These are phyloP conservation scores for Mycena metata DNA, from an alignment of 768 basidiomycete species.

Conservation along the genomic window DNA sequence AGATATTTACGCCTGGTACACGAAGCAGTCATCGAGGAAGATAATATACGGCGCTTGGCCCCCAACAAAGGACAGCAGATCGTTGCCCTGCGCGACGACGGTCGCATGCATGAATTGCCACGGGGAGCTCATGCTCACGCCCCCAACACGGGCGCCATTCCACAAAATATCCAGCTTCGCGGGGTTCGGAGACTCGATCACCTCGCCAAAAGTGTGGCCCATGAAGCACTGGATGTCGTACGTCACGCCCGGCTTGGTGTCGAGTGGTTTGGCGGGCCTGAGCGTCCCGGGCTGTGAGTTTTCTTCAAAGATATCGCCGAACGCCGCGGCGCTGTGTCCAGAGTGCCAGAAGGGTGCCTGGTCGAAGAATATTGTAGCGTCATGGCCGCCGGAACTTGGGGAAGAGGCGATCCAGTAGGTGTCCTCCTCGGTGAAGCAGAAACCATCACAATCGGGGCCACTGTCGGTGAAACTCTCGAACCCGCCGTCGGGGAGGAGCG, in stretches of 20 bases:
- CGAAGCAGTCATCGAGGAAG: slow-evolving; percentile 59
- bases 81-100: slow-evolving; percentile 52
- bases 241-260: slow-evolving; percentile 51
- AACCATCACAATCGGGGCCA: slow-evolving; percentile 52
- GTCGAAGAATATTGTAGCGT: slow-evolving; percentile 61
- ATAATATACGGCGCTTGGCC: slow-evolving; percentile 61
- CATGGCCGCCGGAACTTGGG: slow-evolving; percentile 54
- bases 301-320: slow-evolving; percentile 57
- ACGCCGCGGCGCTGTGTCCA: slow-evolving; percentile 53
- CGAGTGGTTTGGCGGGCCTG: slow-evolving; percentile 46
- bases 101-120: slow-evolving; percentile 55
- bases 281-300: slow-evolving; percentile 57
- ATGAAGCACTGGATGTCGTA: slow-evolving; percentile 61
- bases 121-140: slow-evolving; percentile 50
- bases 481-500: slow-evolving; percentile 54
- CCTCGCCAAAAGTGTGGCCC: slow-evolving; percentile 50
- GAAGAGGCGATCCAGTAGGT: slow-evolving; percentile 56
- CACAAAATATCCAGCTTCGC: slow-evolving; percentile 60
- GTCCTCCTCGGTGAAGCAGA: slow-evolving; percentile 56
- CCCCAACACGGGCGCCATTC: slow-evolving; percentile 54
- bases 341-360: slow-evolving; percentile 54
- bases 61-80: slow-evolving; percentile 54
- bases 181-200: slow-evolving; percentile 46
- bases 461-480: slow-evolving; percentile 55
- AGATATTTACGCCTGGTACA: slow-evolving; percentile 40